These are phyloP conservation scores for Annona cherimola DNA, from an alignment of 164 flowering plant genomes.

Conservation along the genomic window DNA sequence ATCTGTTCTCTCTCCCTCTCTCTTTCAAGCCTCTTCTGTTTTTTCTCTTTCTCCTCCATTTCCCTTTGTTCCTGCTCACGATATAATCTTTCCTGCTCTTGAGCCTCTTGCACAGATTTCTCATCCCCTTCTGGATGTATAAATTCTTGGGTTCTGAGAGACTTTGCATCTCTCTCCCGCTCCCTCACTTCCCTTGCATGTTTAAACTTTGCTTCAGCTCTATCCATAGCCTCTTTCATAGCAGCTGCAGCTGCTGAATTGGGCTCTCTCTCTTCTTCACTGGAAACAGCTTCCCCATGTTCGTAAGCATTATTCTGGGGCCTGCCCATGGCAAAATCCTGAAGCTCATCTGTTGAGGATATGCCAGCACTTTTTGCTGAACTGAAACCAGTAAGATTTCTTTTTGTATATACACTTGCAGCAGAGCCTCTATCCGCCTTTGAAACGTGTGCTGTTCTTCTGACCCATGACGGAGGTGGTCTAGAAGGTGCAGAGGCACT, in stretches of 20 bases:
- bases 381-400: conserved; percentile 37
- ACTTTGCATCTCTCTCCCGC: conserved; percentile 54
- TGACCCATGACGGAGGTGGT: conserved; percentile 49
- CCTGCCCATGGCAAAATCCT: conserved; percentile 69
- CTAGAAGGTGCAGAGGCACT: conserved; percentile 96
- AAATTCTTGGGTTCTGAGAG: conserved; percentile 55
- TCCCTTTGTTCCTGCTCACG: conserved; percentile 54
- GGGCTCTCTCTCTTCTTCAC: conserved; percentile 47
- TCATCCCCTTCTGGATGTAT: conserved; percentile 48
- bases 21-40: conserved; percentile 48
- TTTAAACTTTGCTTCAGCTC: conserved; percentile 84
- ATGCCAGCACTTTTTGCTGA: conserved; percentile 30
- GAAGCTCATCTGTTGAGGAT: conserved; percentile 66
- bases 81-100: conserved; percentile 54
- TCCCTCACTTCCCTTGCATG: conserved; percentile 80
- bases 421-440: conserved; percentile 34
- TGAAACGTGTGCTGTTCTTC: conserved; percentile 43
- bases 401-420: conserved; percentile 35
- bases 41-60: conserved; percentile 63
- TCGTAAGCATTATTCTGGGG: conserved; percentile 33
- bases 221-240: conserved; percentile 83
- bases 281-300: conserved; percentile 33
- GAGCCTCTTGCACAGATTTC: conserved; percentile 31
- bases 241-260: conserved; percentile 70
- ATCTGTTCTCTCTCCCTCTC: conserved; percentile 35